Conservation (phyloP, 148 eudicot species). For the Simmondsia chinensis region DNA sequence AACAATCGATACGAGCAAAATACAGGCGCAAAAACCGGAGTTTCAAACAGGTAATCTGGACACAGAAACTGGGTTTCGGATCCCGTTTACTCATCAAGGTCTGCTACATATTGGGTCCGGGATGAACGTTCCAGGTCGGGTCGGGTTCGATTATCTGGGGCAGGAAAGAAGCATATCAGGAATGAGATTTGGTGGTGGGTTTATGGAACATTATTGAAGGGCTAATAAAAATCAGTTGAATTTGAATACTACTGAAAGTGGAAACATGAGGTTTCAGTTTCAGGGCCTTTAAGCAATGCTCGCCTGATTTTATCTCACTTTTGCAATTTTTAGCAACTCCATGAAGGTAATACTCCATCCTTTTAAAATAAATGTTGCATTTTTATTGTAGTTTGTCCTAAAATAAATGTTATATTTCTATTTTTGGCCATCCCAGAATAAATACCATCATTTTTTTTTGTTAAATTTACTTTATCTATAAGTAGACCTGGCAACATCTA, state of each 20-base stretch:
- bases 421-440: too few relatives aligned
- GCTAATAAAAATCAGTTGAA: slow-evolving; percentile 19
- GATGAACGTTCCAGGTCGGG: slow-evolving; percentile 18
- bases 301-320: too few relatives aligned
- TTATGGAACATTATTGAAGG: slow-evolving; percentile 20
- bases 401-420: too few relatives aligned
- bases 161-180: slow-evolving; percentile 19
- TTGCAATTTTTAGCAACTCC: too few relatives aligned
- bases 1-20: slow-evolving; percentile 14
- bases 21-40: slow-evolving; percentile 4
- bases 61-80: slow-evolving; percentile 16
- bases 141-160: slow-evolving; percentile 20
- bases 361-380: too few relatives aligned
- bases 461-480: too few relatives aligned
- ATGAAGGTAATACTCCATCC: too few relatives aligned
- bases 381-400: too few relatives aligned
- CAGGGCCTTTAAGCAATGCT: too few relatives aligned
- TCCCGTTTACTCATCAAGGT: slow-evolving; percentile 21
- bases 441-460: too few relatives aligned
- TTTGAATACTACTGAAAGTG: slow-evolving; percentile 17
- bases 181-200: slow-evolving; percentile 20
- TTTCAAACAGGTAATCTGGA: slow-evolving; percentile 1
- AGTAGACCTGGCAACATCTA: too few relatives aligned
- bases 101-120: slow-evolving; percentile 22
- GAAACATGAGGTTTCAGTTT: slow-evolving; percentile 16